phyloP scores from a whole-genome alignment of 164 flowering plant species.

The Vitis amurensis region DNA sequence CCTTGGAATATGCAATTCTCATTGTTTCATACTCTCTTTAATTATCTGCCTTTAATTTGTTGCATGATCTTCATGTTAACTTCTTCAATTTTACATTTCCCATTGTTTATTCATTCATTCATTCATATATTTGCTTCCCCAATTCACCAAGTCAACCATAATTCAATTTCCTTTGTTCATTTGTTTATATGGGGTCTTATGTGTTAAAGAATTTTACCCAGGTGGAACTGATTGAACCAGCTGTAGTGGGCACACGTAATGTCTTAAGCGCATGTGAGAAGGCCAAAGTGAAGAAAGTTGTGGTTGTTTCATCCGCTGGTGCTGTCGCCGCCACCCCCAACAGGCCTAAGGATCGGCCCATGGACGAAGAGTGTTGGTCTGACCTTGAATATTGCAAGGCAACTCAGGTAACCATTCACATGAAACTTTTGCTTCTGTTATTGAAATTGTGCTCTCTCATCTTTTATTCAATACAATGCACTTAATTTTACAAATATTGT shows the following conservation, averaged over 20 bases:
- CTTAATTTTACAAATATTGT: too few relatives aligned
- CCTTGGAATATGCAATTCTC: too few relatives aligned
- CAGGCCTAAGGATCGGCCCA: conserved; percentile 19
- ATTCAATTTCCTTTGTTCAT: neutral
- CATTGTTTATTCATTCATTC: too few relatives aligned
- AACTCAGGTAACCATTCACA: conserved; percentile 1
- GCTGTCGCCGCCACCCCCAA: conserved; percentile 20
- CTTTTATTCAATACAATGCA: too few relatives aligned
- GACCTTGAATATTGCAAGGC: conserved; percentile 19
- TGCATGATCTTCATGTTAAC: too few relatives aligned
- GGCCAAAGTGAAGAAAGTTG: conserved; percentile 21
- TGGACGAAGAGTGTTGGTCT: conserved; percentile 30
- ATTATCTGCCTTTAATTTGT: too few relatives aligned
- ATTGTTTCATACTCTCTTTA: too few relatives aligned
- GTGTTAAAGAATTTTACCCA: conserved; percentile 3
- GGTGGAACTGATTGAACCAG: conserved; percentile 28
- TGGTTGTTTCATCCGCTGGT: conserved; percentile 21
- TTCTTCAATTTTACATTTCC: too few relatives aligned
- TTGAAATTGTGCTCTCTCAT: too few relatives aligned
- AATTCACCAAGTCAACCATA: too few relatives aligned
- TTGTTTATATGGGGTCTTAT: neutral
- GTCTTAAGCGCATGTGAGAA: conserved; percentile 23
- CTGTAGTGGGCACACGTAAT: conserved; percentile 24
- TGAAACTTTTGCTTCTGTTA: too few relatives aligned
- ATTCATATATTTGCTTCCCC: too few relatives aligned